Evolutionary conservation across 2,329 filamentous ascomycete genomes (phyloP).

Genomic region (Pseudogymnoascus pannorum): DNA sequence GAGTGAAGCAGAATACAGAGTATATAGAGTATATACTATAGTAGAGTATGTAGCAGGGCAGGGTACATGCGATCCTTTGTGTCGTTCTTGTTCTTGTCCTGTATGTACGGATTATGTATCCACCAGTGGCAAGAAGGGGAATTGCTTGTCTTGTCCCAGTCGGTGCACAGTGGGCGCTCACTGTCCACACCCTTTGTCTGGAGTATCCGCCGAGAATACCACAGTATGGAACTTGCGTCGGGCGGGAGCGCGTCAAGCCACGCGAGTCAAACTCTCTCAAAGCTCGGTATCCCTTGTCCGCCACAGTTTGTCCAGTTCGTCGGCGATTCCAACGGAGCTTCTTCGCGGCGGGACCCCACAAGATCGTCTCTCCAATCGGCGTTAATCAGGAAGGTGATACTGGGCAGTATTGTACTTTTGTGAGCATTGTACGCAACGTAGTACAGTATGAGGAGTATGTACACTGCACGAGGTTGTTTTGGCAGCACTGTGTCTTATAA

Average conservation of each 20-base stretch:
- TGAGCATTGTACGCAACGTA: constrained; percentile 5
- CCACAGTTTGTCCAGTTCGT: constrained; percentile 8
- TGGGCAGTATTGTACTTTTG: neutral
- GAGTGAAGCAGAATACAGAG: neutral
- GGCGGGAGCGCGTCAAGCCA: constrained; percentile 8
- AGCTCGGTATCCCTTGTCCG: constrained; percentile 2
- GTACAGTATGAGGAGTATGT: constrained; percentile 2
- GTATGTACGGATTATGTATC: neutral
- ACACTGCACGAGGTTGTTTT: constrained; percentile 7
- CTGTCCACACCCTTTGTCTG: neutral
- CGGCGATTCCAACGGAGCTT: constrained; percentile 3
- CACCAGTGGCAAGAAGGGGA: constrained; percentile 1
- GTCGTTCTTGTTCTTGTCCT: no score
- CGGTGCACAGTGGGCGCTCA: constrained; percentile 6
- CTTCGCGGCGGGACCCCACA: constrained; percentile 4
- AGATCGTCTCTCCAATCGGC: constrained; percentile 7
- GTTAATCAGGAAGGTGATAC: constrained; percentile 8
- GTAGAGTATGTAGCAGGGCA: no score
- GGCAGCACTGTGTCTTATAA: constrained; percentile 4
- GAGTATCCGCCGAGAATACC: constrained; percentile 7
- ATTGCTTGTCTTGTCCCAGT: constrained; percentile 1
- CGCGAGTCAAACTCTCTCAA: constrained; percentile 6
- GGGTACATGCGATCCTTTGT: neutral
- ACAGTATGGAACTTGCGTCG: constrained; percentile 2
- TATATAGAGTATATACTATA: no score